Base-by-base conservation (phyloP, 2,329 filamentous ascomycete species). In the Ophiostoma tasmaniense region DNA sequence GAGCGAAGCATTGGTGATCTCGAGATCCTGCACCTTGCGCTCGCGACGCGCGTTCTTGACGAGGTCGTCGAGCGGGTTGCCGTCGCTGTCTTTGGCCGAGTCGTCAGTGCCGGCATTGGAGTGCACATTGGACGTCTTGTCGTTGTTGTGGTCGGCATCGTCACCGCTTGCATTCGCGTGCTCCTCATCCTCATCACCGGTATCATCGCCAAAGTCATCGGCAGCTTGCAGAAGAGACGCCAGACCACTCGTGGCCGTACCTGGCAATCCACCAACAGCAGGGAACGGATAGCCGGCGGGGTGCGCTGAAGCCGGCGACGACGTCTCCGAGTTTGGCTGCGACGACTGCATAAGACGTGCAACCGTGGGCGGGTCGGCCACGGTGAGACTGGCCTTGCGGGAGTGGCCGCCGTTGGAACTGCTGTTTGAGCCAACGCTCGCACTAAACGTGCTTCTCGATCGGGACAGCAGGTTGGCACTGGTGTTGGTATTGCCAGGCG, bases 1-100 rank as follows among this genome's bases (percentile, higher is more conserved):
- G 2, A 99, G 84, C 1, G 93, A 97, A 0, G 92, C 95, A 75
- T 99, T 99, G 68, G 91, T 97, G 72, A 99, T 99, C 77, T 99
- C 92, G 6, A 99, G 82, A 77, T 99, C 95, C 73, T 98, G 86
- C 0, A 99, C 93, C 80, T 98, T 99, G 71, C 95, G 87, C 78
- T 98, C 95, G 45, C 92, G 87, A 37, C 95, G 87, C 17, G 95
- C 95, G 76, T 92, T 95, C n/a, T 90, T 86, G 13, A 95, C 92
- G 7, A 92, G 83, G 71, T 96, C 93, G 71, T 87, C 90, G 71
- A 90, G 81, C 8, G 87, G 83, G 68, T 89, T 87, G 20, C 89
- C 87, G 20, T 85, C 79, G 14, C 45, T 64, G 35, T 65, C 64
- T 25, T 68, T 66, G 33, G 33, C 65, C 20, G 45, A 25, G 30